phyloP scores from a whole-genome alignment of 2,329 filamentous ascomycete genomes.

The Endocalyx cinctus region DNA sequence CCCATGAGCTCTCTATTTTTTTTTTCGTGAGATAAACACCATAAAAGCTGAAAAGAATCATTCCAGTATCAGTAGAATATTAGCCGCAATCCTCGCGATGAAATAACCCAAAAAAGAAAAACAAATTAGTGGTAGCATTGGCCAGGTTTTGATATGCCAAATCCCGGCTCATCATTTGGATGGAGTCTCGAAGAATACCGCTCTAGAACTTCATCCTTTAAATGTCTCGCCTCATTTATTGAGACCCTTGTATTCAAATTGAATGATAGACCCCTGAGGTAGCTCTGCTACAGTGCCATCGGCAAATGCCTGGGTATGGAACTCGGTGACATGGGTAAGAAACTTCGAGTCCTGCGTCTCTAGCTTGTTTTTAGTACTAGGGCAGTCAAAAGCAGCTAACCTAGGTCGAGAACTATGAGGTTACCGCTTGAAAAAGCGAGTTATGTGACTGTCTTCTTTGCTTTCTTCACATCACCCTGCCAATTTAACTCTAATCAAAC shows the following conservation, averaged over 20 bases:
- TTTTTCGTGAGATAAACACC: too few relatives aligned
- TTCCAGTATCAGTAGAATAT: too few relatives aligned
- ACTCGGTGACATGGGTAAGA: conserved; percentile 64
- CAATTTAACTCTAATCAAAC: conserved; percentile 81
- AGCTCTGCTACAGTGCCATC: conserved; percentile 7
- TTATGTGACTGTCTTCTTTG: conserved; percentile 93
- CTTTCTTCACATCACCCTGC: conserved; percentile 85
- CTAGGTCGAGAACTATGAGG: conserved; percentile 72
- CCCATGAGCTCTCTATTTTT: too few relatives aligned
- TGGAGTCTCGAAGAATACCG: conserved; percentile 7
- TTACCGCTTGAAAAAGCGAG: conserved; percentile 66
- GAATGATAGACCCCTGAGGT: conserved; percentile 2
- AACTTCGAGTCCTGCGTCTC: conserved; percentile 79
- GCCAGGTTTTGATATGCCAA: too few relatives aligned
- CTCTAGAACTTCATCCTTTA: conserved; percentile 2
- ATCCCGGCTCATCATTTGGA: background rate
- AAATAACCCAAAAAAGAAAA: too few relatives aligned
- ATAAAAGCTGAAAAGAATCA: too few relatives aligned
- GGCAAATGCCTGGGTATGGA: conserved; percentile 2
- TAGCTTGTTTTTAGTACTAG: conserved; percentile 87
- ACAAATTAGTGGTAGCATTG: too few relatives aligned
- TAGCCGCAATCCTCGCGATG: too few relatives aligned
- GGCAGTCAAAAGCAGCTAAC: conserved; percentile 89
- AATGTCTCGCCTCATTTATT: conserved; percentile 6
- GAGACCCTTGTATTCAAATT: conserved; percentile 8